phyloP scores from a whole-genome alignment of 2,329 filamentous ascomycete genomes.

The Exutisphaerella laricina region DNA sequence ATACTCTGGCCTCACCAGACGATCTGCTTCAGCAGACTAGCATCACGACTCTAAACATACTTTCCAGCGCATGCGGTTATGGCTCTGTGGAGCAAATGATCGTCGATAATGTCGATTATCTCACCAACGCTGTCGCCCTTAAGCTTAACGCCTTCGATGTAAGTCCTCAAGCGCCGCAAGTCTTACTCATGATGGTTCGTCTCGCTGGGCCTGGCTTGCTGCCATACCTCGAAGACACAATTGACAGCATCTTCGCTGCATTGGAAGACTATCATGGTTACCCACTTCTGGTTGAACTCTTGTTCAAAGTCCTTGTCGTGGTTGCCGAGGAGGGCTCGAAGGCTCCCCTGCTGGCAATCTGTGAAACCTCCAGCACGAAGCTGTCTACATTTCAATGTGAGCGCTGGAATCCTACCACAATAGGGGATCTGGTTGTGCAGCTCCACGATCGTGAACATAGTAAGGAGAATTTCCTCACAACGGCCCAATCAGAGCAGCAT shows the following conservation, averaged over 20 bases:
- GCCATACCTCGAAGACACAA: slow-evolving; percentile 85
- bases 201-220: slow-evolving; percentile 76
- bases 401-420: slow-evolving; percentile 29
- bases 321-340: slow-evolving; percentile 77
- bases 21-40: slow-evolving; percentile 69
- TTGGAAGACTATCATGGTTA: slow-evolving; percentile 97
- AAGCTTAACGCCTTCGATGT: slow-evolving; percentile 89
- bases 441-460: slow-evolving; percentile 18
- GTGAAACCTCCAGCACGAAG: slow-evolving; percentile 26
- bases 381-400: slow-evolving; percentile 3
- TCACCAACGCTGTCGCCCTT: slow-evolving; percentile 86
- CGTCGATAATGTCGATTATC: slow-evolving; percentile 89
- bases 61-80: slow-evolving; percentile 74
- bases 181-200: slow-evolving; percentile 88
- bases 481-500: slow-evolving; percentile 32
- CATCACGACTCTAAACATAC: slow-evolving; percentile 71
- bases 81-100: slow-evolving; percentile 68
- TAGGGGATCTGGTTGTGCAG: slow-evolving; percentile 41
- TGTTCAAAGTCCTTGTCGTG: slow-evolving; percentile 77
- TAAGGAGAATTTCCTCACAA: slow-evolving; percentile 10
- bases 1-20: slow-evolving; percentile 71
- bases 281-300: slow-evolving; percentile 70
- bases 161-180: slow-evolving; percentile 82
- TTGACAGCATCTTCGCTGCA: slow-evolving; percentile 84
- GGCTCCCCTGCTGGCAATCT: slow-evolving; percentile 43